These are phyloP conservation scores for Colletotrichum sp. DNA, from an alignment of 2,329 filamentous ascomycete genomes.

Conservation along the genomic window DNA sequence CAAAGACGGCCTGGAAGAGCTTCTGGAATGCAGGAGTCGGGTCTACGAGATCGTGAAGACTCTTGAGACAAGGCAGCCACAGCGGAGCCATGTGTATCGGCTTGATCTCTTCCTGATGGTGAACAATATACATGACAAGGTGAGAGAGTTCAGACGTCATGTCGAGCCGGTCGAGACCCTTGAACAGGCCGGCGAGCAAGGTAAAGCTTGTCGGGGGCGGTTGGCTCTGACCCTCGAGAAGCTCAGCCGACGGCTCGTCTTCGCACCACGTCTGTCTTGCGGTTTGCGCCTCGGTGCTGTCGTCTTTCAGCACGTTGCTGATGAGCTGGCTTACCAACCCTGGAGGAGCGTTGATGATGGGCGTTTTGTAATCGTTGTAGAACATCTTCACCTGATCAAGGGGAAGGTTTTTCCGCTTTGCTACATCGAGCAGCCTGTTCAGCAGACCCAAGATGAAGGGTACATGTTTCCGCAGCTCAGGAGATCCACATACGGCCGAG, in stretches of 20 bases:
- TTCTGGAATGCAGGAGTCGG: background rate
- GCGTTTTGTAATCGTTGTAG: background rate
- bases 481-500: background rate
- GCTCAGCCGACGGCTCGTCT: background rate
- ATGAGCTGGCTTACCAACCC: background rate
- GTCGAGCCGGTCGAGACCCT: slow-evolving; percentile 3
- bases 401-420: background rate
- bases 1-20: slow-evolving; percentile 2
- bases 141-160: background rate
- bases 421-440: slow-evolving; percentile 4
- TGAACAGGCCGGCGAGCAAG: slow-evolving; percentile 10
- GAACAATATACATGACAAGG: background rate
- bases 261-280: slow-evolving; percentile 6
- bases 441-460: slow-evolving; percentile 7
- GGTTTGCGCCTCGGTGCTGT: background rate
- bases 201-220: background rate
- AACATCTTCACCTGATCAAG: background rate
- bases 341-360: background rate
- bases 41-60: slow-evolving; percentile 6
- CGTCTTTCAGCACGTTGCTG: background rate
- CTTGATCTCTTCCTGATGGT: background rate
- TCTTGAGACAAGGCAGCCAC: slow-evolving; percentile 5
- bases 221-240: background rate
- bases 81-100: slow-evolving; percentile 6
- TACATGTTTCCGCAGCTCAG: background rate